Conservation (phyloP, 306 rosid genomes). For the Cyclanthera cordifolia region DNA sequence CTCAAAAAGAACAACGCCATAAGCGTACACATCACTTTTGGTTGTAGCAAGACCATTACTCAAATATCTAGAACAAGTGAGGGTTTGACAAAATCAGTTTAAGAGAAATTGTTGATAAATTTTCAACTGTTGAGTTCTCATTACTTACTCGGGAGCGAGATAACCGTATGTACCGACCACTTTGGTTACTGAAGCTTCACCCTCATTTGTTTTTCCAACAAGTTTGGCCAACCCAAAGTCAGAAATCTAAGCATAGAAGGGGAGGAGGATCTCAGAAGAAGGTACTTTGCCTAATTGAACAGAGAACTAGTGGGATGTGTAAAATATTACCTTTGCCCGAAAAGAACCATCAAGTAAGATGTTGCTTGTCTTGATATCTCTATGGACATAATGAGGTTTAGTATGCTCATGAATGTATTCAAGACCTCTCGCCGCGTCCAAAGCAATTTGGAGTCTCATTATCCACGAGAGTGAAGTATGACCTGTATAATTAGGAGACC, state of each 20-base stretch:
- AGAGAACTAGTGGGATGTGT: constrained; percentile 5
- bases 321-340: constrained; percentile 60
- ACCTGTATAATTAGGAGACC: constrained; percentile 28
- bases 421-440: constrained; percentile 94
- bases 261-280: constrained; percentile 3
- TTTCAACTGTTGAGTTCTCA: neutral
- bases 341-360: constrained; percentile 79
- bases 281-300: constrained; percentile 10
- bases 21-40: constrained; percentile 89
- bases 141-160: constrained; percentile 91
- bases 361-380: constrained; percentile 97
- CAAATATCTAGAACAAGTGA: constrained; percentile 49
- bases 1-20: constrained; percentile 88
- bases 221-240: constrained; percentile 97
- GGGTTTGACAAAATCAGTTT: constrained; percentile 4
- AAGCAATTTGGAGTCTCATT: constrained; percentile 86
- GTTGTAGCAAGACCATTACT: constrained; percentile 84
- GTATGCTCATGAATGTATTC: constrained; percentile 98
- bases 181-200: constrained; percentile 66
- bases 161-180: constrained; percentile 97
- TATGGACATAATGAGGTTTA: constrained; percentile 81
- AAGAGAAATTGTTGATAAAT: neutral
- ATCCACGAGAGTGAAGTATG: constrained; percentile 92
- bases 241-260: constrained; percentile 51
- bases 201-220: constrained; percentile 66